Evolutionary conservation across 164 flowering plant genomes (phyloP).

Genomic region (Nelumbo lutea): DNA sequence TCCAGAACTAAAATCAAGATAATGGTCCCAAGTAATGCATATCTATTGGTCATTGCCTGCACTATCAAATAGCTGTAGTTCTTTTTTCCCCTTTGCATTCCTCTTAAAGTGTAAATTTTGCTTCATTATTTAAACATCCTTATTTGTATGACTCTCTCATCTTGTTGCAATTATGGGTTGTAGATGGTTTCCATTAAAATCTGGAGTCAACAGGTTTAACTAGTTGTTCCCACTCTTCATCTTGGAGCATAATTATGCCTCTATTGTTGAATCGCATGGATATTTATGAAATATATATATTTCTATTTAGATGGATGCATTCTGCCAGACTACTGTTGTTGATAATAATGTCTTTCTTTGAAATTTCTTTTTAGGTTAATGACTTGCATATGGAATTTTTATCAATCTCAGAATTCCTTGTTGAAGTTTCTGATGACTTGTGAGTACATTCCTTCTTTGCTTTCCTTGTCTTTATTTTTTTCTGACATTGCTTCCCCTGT

Average conservation of each 20-base stretch:
- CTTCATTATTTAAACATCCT: too few species aligned
- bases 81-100: too few species aligned
- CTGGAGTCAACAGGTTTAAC: background rate
- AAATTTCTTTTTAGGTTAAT: conserved; percentile 54
- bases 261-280: background rate
- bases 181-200: background rate
- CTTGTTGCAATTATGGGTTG: too few species aligned
- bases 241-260: too few species aligned
- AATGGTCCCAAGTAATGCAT: too few species aligned
- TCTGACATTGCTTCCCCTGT: background rate
- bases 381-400: conserved; percentile 88
- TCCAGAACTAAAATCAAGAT: too few species aligned
- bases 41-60: too few species aligned
- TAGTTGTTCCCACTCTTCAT: background rate
- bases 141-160: too few species aligned
- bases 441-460: conserved; percentile 34
- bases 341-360: conserved; percentile 13
- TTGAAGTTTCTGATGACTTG: conserved; percentile 93
- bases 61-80: too few species aligned
- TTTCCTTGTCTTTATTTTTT: background rate
- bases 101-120: too few species aligned
- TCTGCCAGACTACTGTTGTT: background rate
- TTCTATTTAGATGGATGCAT: background rate
- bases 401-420: conserved; percentile 85
- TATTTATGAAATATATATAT: background rate